Evolutionary conservation across 2,329 filamentous ascomycete species (phyloP).

Genomic region (Thermothelomyces thermophilus): DNA sequence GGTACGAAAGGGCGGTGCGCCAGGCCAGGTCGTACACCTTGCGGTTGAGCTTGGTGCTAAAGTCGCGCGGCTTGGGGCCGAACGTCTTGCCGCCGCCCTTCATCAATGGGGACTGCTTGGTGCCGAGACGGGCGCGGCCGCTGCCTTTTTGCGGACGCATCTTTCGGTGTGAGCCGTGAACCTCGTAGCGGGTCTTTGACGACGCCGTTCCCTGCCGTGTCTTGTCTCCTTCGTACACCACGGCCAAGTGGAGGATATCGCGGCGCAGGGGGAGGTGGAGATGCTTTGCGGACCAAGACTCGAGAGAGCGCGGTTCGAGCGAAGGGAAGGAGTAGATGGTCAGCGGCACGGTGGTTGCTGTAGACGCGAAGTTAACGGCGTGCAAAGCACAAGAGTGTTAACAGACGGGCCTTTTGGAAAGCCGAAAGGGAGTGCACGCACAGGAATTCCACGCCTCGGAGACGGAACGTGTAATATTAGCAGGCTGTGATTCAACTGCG

Average conservation of each 20-base stretch:
- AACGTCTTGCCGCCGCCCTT: slow-evolving; percentile 81
- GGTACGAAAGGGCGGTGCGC: slow-evolving; percentile 88
- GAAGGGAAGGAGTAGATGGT: slow-evolving; percentile 88
- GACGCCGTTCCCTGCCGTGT: slow-evolving; percentile 81
- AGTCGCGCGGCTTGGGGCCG: slow-evolving; percentile 89
- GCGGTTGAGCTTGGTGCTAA: slow-evolving; percentile 70
- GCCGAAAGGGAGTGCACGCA: slow-evolving; percentile 28
- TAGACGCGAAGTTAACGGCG: slow-evolving; percentile 29
- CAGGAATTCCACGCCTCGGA: slow-evolving; percentile 41
- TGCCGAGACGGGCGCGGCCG: slow-evolving; percentile 71
- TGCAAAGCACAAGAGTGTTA: background rate
- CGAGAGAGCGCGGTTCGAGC: slow-evolving; percentile 74
- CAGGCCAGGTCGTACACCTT: slow-evolving; percentile 96
- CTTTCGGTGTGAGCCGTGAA: slow-evolving; percentile 78
- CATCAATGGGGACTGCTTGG: slow-evolving; percentile 73
- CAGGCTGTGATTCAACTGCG: slow-evolving; percentile 34
- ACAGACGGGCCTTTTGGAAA: background rate
- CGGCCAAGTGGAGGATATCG: slow-evolving; percentile 86
- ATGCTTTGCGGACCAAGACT: slow-evolving; percentile 73
- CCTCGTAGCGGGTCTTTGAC: slow-evolving; percentile 73
- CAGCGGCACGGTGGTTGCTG: slow-evolving; percentile 59
- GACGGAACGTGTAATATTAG: slow-evolving; percentile 33
- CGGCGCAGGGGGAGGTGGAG: slow-evolving; percentile 80
- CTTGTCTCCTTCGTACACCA: slow-evolving; percentile 86
- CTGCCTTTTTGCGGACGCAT: slow-evolving; percentile 80